Evolutionary conservation across 345 rosid species (phyloP).

Genomic region (Orychophragmus violaceus): DNA sequence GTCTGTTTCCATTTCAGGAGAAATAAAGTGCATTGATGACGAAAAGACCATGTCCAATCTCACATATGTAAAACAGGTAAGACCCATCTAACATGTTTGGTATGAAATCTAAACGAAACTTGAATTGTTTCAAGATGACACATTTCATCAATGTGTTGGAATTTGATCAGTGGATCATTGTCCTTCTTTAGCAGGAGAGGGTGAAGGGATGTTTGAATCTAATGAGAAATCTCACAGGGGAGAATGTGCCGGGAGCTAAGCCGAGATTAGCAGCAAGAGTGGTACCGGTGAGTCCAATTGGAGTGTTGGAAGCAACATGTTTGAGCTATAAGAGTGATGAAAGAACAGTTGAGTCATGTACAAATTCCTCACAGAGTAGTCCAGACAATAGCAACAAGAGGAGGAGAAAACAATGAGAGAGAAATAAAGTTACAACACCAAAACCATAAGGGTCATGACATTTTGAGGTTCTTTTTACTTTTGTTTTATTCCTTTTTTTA

Average conservation of each 20-base stretch:
- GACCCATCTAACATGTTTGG: slow-evolving; percentile 11
- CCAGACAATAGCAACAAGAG: slow-evolving; percentile 37
- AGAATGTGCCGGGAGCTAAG: slow-evolving; percentile 25
- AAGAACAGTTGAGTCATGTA: slow-evolving; percentile 54
- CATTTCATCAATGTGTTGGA: background rate
- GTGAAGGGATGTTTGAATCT: slow-evolving; percentile 50
- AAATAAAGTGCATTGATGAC: slow-evolving; percentile 33
- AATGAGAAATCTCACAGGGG: slow-evolving; percentile 39
- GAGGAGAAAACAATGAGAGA: slow-evolving; percentile 33
- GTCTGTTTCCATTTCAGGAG: slow-evolving; percentile 44
- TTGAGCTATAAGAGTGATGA: slow-evolving; percentile 72
- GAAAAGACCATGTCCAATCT: slow-evolving; percentile 36
- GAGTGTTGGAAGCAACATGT: slow-evolving; percentile 70
- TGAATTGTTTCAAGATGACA: background rate
- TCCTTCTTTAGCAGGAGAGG: slow-evolving; percentile 41
- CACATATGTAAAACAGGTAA: slow-evolving; percentile 48
- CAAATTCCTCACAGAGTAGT: slow-evolving; percentile 44
- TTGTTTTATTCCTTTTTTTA: background rate
- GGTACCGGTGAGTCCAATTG: slow-evolving; percentile 52
- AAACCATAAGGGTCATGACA: slow-evolving; percentile 23
- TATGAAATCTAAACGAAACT: too few relatives aligned
- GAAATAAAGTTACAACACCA: background rate
- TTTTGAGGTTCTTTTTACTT: slow-evolving; percentile 18
- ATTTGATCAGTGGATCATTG: slow-evolving; percentile 10
- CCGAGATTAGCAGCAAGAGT: slow-evolving; percentile 8